Conservation (phyloP, 805 yeast species). For the Yarrowia phangngaensis region DNA sequence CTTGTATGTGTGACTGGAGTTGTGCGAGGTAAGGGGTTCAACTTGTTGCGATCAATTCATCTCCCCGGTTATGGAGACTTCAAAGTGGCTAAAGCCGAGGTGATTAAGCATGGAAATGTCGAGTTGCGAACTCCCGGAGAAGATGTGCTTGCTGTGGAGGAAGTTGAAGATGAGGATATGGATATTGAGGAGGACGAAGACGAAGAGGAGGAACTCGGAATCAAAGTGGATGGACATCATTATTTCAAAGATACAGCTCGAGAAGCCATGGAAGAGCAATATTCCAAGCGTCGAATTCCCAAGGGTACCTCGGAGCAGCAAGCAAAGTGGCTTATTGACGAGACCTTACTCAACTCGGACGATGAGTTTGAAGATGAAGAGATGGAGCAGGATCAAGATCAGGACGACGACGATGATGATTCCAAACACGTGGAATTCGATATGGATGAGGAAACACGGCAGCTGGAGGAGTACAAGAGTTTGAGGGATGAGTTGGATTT, state of each 20-base stretch:
- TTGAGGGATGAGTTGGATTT: conserved; percentile 80
- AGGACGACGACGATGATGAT: conserved; percentile 47
- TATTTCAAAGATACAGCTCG: conserved; percentile 45
- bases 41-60: conserved; percentile 72
- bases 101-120: not conserved
- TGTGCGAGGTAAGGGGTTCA: conserved; percentile 80
- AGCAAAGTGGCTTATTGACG: conserved; percentile 60
- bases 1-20: conserved; percentile 68
- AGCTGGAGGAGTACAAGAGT: conserved; percentile 62
- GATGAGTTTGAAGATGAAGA: conserved; percentile 40
- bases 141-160: conserved; percentile 1
- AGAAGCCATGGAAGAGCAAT: conserved; percentile 32
- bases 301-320: conserved; percentile 75
- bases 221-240: conserved; percentile 54
- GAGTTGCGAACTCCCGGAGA: conserved; percentile 5
- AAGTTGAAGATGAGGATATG: conserved; percentile 27
- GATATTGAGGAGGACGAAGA: conserved; percentile 38
- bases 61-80: conserved; percentile 89
- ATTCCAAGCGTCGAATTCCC: conserved; percentile 49
- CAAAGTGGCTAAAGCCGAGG: conserved; percentile 51
- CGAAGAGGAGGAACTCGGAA: conserved; percentile 36
- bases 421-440: conserved; percentile 60
- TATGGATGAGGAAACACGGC: conserved; percentile 79
- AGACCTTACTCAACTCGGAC: conserved; percentile 45
- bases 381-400: conserved; percentile 33